Conservation (phyloP, 495 filamentous ascomycete species). For the Penicillium bialowiezense region DNA sequence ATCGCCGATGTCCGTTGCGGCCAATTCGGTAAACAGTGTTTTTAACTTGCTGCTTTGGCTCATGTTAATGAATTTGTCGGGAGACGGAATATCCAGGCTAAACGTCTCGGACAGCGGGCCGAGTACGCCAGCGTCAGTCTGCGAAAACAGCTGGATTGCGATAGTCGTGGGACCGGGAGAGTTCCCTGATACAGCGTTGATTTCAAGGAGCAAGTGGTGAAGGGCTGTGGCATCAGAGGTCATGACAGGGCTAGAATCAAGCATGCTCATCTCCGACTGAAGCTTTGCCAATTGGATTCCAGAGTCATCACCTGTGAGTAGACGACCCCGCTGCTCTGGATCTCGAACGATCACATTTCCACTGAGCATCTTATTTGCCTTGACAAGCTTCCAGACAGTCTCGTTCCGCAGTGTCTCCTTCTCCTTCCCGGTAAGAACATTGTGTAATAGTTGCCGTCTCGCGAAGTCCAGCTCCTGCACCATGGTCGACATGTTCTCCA, state of each 20-base stretch:
- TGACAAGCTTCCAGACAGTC: conserved; percentile 92
- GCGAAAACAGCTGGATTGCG: conserved; percentile 74
- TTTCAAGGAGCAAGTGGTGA: conserved; percentile 82
- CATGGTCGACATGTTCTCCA: conserved; percentile 78
- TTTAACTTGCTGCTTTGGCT: conserved; percentile 65
- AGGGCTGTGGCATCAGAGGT: conserved; percentile 67
- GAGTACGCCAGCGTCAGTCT: conserved; percentile 56
- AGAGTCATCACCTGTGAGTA: conserved; percentile 89
- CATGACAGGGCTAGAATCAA: conserved; percentile 70
- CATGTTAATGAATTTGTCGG: conserved; percentile 59
- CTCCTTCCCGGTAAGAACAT: conserved; percentile 85
- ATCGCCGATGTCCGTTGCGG: conserved; percentile 79
- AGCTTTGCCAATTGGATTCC: conserved; percentile 86
- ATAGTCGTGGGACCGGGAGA: conserved; percentile 70
- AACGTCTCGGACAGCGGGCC: conserved; percentile 79
- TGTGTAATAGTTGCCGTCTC: conserved; percentile 85
- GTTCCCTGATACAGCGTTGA: conserved; percentile 74
- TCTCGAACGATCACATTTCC: conserved; percentile 93
- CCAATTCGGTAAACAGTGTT: conserved; percentile 84
- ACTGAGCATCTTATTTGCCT: conserved; percentile 87
- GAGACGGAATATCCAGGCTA: conserved; percentile 71
- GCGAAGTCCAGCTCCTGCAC: conserved; percentile 78
- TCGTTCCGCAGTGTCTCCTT: conserved; percentile 71
- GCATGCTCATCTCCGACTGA: conserved; percentile 92
- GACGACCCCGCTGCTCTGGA: conserved; percentile 73